Conservation (phyloP, 116 monocot genomes). For the Phalaenopsis hybrid region DNA sequence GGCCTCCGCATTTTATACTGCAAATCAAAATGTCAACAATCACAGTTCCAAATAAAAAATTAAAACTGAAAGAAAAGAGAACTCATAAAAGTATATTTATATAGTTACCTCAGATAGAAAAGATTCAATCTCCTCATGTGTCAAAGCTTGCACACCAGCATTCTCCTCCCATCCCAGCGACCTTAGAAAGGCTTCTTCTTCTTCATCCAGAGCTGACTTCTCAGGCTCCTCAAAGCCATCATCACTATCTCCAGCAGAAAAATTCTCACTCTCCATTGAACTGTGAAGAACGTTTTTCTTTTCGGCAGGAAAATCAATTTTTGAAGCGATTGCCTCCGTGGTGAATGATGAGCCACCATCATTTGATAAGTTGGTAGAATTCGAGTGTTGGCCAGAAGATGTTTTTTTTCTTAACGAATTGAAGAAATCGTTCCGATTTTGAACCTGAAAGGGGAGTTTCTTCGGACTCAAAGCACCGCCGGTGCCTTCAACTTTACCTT, state of each 20-base stretch:
- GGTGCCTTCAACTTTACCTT: constrained; percentile 20
- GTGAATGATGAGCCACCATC: neutral
- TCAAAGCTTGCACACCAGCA: constrained; percentile 33
- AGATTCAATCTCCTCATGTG: constrained; percentile 47
- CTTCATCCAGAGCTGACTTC: constrained; percentile 21
- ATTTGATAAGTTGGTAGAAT: constrained; percentile 3
- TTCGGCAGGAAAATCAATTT: neutral
- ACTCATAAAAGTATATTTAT: neutral
- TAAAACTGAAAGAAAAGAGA: neutral
- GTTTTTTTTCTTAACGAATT: constrained; percentile 43
- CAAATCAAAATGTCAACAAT: neutral
- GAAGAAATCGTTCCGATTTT: constrained; percentile 55
- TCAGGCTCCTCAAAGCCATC: constrained; percentile 7
- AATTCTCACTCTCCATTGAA: constrained; percentile 3
- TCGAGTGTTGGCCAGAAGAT: neutral
- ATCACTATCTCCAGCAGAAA: constrained; percentile 1
- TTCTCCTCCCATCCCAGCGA: constrained; percentile 61
- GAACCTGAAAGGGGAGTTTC: constrained; percentile 24
- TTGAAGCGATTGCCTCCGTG: constrained; percentile 8
- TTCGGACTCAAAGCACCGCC: constrained; percentile 11
- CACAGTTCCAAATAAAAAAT: neutral
- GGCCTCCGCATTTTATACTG: neutral
- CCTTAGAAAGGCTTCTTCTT: constrained; percentile 30
- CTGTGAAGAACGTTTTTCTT: neutral
- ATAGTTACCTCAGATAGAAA: constrained; percentile 37